Evolutionary conservation across 371 early-diverging fungal genomes (phyloP).

Genomic region (Mortierella sp.): DNA sequence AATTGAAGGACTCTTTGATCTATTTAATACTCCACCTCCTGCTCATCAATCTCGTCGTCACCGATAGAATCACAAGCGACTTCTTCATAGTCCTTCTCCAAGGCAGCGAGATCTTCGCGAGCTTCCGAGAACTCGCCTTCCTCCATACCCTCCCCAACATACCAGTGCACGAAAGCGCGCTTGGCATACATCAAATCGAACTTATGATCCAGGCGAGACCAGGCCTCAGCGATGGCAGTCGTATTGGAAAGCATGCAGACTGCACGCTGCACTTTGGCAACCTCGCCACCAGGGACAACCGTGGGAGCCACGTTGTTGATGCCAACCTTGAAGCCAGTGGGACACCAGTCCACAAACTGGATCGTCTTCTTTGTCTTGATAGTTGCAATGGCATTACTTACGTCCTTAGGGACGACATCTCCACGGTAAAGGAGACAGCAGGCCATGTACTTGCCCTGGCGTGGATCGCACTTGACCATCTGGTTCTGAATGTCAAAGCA

Average conservation of each 20-base stretch:
- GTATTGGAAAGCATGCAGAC: constrained; percentile 97
- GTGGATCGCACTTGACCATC: constrained; percentile 97
- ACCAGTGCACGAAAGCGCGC: constrained; percentile 99
- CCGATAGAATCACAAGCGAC: constrained; percentile 91
- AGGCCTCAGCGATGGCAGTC: constrained; percentile 97
- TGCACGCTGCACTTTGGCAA: constrained; percentile 93
- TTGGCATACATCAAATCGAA: constrained; percentile 98
- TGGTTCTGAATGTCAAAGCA: constrained; percentile 97
- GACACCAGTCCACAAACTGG: constrained; percentile 99
- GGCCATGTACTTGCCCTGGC: constrained; percentile 96
- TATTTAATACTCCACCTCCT: constrained; percentile 54
- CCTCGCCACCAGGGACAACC: constrained; percentile 90
- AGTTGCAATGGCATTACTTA: constrained; percentile 88
- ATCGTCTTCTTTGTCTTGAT: constrained; percentile 93
- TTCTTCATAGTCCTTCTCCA: constrained; percentile 99
- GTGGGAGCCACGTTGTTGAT: constrained; percentile 94
- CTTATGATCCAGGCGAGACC: constrained; percentile 96
- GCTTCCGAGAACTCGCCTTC: constrained; percentile 99
- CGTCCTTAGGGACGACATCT: constrained; percentile 90
- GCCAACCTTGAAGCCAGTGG: constrained; percentile 98
- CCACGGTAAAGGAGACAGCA: constrained; percentile 96
- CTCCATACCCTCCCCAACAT: constrained; percentile 98
- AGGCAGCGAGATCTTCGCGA: constrained; percentile 98
- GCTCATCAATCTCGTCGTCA: constrained; percentile 70
- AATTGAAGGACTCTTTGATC: not conserved